Conservation (phyloP, 2,329 filamentous ascomycete species). For the Basipetospora chlamydospora region DNA sequence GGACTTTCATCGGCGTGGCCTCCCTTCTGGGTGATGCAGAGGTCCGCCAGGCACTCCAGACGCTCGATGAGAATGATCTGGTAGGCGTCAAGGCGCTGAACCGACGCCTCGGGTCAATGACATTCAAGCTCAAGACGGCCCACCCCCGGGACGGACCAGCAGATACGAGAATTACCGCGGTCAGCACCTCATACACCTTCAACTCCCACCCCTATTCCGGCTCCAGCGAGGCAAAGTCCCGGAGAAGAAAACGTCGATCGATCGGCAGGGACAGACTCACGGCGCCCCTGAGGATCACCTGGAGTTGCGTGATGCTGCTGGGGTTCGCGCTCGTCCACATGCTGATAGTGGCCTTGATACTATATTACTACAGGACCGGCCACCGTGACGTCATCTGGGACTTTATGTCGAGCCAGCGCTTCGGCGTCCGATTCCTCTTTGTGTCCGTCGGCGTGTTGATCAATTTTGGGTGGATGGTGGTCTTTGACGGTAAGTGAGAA, state of each 20-base stretch:
- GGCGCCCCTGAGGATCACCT: too few relatives aligned
- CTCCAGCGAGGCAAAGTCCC: too few relatives aligned
- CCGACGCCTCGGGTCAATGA: background rate
- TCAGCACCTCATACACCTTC: too few relatives aligned
- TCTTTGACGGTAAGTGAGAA: background rate
- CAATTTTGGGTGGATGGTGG: background rate
- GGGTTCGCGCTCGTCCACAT: background rate
- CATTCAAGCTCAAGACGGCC: background rate
- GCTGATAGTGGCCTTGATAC: background rate
- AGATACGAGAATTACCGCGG: too few relatives aligned
- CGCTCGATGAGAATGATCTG: background rate
- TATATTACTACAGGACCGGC: background rate
- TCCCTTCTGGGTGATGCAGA: background rate
- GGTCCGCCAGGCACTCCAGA: background rate
- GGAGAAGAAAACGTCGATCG: too few relatives aligned
- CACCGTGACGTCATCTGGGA: background rate
- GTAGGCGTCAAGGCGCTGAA: background rate
- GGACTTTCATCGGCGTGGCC: background rate
- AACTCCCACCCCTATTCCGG: too few relatives aligned
- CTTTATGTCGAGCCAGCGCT: conserved; percentile 1
- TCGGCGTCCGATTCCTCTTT: background rate
- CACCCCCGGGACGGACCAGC: background rate
- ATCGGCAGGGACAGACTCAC: too few relatives aligned
- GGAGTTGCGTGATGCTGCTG: too few relatives aligned
- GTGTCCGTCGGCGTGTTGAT: background rate